Base-by-base conservation (phyloP, 2,329 filamentous ascomycete species). In the Fusarium foetens region DNA sequence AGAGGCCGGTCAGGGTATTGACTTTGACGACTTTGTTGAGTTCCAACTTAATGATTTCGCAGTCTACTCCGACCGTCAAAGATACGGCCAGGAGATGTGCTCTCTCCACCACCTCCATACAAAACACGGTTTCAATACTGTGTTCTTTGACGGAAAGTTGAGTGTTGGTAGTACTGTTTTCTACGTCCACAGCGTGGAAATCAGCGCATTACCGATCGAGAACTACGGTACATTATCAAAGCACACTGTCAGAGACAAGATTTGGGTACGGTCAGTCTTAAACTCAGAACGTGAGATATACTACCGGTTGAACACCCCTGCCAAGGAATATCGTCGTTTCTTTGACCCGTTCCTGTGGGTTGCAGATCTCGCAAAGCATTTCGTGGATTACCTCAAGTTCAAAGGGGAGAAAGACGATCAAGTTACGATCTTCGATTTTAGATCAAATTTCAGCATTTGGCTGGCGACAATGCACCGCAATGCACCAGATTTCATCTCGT, bases 301-400 rank as follows among this genome's bases (percentile, higher is more conserved):
- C 83, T 96, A 94, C 76, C 85, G 85, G 14, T 79, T 97, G 0
- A 78, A 78, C 5, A 78, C 58, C 0, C 91, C 93, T 0, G 84
- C 89, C 0, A 33, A 69, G 0, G 89, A 90, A 41, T 97, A 96
- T 75, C 69, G 67, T 16, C 81, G 89, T 4, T 94, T 91, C 73
- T 87, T 91, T 65, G 53, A 81, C 0, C 85, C 88, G 0, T 95
- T 94, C 68, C 66, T 90, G 0, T 96, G 93, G 93, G 80, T 95
- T 2, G 91, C 89, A 0, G 86, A 92, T 58, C 82, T 96, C 1
- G 85, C 88, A 0, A 95, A 95, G 76, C 90, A 94, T 74, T 86
- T 92, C 29, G 84, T 94, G 3, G 91, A 94, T 68, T 96, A 87
- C 71, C 83, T 92, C 52, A 78, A 80, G 6, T 54, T 77, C 14